Conservation (phyloP, 1,284 basidiomycete genomes). For the Coniferiporia weirii region DNA sequence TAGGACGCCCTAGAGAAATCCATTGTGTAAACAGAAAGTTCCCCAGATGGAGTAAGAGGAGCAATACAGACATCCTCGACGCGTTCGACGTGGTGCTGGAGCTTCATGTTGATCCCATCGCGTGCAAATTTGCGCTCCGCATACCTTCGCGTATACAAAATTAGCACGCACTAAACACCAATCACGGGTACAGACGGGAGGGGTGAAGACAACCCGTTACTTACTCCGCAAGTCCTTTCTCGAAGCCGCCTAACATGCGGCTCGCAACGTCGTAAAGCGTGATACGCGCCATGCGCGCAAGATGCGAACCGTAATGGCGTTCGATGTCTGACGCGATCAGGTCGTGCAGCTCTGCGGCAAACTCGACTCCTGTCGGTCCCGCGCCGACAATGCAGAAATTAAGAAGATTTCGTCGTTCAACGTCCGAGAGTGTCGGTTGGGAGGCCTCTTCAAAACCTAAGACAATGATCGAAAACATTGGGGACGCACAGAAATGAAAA, state of each 20-base stretch:
- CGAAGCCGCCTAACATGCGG: constrained; percentile 76
- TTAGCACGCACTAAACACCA: constrained; percentile 12
- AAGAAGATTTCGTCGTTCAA: constrained; percentile 61
- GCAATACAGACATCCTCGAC: constrained; percentile 55
- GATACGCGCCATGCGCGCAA: constrained; percentile 62
- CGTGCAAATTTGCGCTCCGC: constrained; percentile 70
- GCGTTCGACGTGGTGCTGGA: constrained; percentile 74
- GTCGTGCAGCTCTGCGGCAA: constrained; percentile 84
- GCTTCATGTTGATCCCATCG: constrained; percentile 73
- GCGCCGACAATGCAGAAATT: constrained; percentile 82
- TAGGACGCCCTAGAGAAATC: constrained; percentile 43
- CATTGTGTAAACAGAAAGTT: background rate
- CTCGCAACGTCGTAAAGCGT: constrained; percentile 79
- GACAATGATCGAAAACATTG: constrained; percentile 3
- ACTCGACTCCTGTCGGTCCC: constrained; percentile 78
- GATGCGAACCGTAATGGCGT: constrained; percentile 51
- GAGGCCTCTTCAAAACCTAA: constrained; percentile 76
- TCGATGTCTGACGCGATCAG: constrained; percentile 73
- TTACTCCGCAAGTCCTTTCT: constrained; percentile 23
- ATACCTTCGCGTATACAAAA: constrained; percentile 38
- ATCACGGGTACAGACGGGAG: background rate
- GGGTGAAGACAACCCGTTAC: background rate
- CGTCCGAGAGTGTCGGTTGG: constrained; percentile 62
- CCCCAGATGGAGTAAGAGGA: constrained; percentile 26
- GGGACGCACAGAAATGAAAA: background rate